These are phyloP conservation scores for Lolium multiflorum DNA, from an alignment of 176 grass and related monocot species.

Conservation along the genomic window DNA sequence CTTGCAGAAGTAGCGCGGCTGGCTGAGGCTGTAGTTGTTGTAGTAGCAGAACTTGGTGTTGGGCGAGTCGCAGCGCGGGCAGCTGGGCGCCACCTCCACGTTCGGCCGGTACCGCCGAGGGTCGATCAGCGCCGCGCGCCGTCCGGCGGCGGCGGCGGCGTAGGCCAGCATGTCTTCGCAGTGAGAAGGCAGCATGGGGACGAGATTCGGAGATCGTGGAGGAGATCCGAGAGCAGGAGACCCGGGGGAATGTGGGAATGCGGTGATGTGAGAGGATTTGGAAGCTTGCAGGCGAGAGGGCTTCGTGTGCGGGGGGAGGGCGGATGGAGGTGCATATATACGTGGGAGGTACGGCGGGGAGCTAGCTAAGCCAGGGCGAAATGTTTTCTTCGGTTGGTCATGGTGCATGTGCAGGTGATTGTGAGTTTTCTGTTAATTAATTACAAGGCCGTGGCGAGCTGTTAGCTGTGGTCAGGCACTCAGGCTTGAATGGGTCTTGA, in stretches of 20 bases:
- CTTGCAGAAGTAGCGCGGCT: slow-evolving; percentile 97
- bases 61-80: slow-evolving; percentile 83
- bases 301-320: slow-evolving; percentile 29
- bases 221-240: background rate
- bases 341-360: background rate
- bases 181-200: slow-evolving; percentile 59
- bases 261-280: slow-evolving; percentile 2
- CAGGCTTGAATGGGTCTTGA: background rate
- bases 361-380: slow-evolving; percentile 16
- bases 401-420: slow-evolving; percentile 41
- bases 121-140: slow-evolving; percentile 49
- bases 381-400: slow-evolving; percentile 27
- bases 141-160: slow-evolving; percentile 29
- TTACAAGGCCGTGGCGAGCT: slow-evolving; percentile 1
- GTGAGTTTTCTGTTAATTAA: background rate
- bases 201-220: background rate
- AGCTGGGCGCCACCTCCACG: slow-evolving; percentile 74
- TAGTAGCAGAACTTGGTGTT: slow-evolving; percentile 99
- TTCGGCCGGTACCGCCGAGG: slow-evolving; percentile 67
- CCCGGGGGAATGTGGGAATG: background rate
- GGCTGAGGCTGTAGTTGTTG: slow-evolving; percentile 95
- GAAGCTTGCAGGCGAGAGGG: slow-evolving; percentile 27
- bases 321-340: slow-evolving; percentile 32
- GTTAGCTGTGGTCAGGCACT: background rate
- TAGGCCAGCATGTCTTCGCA: slow-evolving; percentile 55